Conservation (phyloP, 2,329 filamentous ascomycete genomes). For the Niveomyces coronatus region DNA sequence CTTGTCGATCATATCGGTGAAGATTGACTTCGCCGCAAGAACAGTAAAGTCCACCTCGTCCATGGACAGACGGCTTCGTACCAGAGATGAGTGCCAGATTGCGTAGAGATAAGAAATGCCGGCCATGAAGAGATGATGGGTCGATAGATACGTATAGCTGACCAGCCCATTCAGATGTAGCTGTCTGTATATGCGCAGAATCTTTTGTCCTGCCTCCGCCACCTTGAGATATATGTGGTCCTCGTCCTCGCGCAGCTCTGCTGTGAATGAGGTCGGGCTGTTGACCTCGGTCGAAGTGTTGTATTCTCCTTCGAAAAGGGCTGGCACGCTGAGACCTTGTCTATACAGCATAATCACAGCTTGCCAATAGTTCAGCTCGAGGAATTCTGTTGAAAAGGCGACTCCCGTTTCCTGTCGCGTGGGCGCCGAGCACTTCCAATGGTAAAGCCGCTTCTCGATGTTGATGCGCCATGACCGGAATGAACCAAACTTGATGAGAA, state of each 20-base stretch:
- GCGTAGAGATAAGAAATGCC: conserved; percentile 94
- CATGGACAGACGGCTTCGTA: conserved; percentile 75
- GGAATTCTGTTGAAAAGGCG: conserved; percentile 76
- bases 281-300: conserved; percentile 54
- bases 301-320: conserved; percentile 72
- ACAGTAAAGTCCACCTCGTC: conserved; percentile 98
- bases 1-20: conserved; percentile 85
- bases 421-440: conserved; percentile 81
- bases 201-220: conserved; percentile 87
- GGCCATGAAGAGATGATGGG: conserved; percentile 95
- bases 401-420: conserved; percentile 73
- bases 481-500: conserved; percentile 70
- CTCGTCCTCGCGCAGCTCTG: conserved; percentile 68
- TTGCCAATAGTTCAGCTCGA: conserved; percentile 97
- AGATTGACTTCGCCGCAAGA: conserved; percentile 82
- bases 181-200: conserved; percentile 81
- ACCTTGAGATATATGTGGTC: conserved; percentile 90
- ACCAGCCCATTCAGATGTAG: conserved; percentile 80
- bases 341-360: conserved; percentile 92
- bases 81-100: conserved; percentile 89
- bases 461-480: conserved; percentile 84
- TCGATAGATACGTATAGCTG: conserved; percentile 92
- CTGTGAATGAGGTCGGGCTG: conserved; percentile 49
- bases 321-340: conserved; percentile 78
- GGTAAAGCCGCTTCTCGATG: conserved; percentile 69